Percentiles rank a stretch among this genome's conserved stretches.
phyloP scores from a whole-genome alignment of 2,329 filamentous ascomycete species.

The Colletotrichum lini region DNA sequence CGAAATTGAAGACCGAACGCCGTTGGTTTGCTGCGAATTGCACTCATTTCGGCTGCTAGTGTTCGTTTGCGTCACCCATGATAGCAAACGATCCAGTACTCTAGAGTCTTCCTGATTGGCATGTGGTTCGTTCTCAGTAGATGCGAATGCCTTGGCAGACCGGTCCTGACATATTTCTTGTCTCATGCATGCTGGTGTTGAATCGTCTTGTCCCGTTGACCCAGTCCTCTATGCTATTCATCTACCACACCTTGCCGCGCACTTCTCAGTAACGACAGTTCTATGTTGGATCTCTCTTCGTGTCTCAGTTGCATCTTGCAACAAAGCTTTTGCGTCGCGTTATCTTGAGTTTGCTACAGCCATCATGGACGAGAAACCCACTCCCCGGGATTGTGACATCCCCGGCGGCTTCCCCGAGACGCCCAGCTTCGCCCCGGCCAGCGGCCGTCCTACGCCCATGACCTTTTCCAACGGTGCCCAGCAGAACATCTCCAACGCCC shows the following conservation, averaged over 20 bases:
- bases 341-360: background rate
- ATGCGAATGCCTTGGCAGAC: background rate
- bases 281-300: background rate
- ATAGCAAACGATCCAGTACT: background rate
- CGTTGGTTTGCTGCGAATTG: background rate
- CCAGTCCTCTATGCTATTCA: too few species aligned
- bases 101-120: background rate
- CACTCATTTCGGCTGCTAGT: background rate
- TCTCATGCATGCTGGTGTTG: background rate
- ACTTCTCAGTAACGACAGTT: too few species aligned
- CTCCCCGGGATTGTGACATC: conserved; percentile 50
- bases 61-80: conserved; percentile 13
- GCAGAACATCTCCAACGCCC: background rate
- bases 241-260: background rate
- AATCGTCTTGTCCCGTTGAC: background rate
- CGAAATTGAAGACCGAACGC: conserved; percentile 10
- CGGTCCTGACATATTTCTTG: too few species aligned
- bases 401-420: conserved; percentile 53
- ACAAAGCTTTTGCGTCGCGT: background rate
- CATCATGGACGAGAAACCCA: conserved; percentile 48
- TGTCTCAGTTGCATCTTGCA: background rate
- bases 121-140: background rate
- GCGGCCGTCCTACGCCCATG: conserved; percentile 36
- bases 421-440: conserved; percentile 43
- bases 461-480: background rate